A percentile compares a stretch with the other conserved stretches of the same genome.
These are phyloP conservation scores for Turritis glabra DNA, from an alignment of 345 rosid genomes.

Conservation along the genomic window DNA sequence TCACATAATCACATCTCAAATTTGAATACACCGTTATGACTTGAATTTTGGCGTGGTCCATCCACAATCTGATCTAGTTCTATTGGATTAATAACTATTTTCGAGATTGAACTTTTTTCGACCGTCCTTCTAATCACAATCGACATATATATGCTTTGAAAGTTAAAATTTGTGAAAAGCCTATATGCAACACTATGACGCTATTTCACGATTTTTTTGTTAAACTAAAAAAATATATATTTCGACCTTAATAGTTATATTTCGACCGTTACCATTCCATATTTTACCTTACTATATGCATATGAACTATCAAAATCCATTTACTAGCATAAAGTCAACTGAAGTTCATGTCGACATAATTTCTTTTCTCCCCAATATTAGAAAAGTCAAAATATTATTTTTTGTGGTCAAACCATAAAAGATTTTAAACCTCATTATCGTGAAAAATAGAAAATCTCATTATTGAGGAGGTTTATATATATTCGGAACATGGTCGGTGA, in stretches of 20 bases:
- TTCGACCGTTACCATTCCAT: not conserved
- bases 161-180: not conserved
- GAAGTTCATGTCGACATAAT: not conserved
- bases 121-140: not conserved
- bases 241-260: not conserved
- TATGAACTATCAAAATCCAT: not conserved
- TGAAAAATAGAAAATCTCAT: not conserved
- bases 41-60: not conserved
- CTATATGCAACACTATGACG: not conserved
- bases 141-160: not conserved
- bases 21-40: not conserved
- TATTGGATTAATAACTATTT: not conserved
- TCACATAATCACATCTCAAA: not conserved
- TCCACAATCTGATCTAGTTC: not conserved
- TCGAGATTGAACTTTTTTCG: not conserved
- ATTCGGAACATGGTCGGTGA: conserved; percentile 10
- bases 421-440: not conserved
- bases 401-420: not conserved
- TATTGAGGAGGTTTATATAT: not conserved
- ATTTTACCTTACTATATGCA: not conserved
- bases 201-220: too few relatives aligned
- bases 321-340: not conserved
- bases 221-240: not conserved
- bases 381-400: not conserved
- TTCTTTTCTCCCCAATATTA: not conserved